Evolutionary conservation across 1,284 basidiomycete genomes (phyloP).

Genomic region (Fomitopsis betulina): DNA sequence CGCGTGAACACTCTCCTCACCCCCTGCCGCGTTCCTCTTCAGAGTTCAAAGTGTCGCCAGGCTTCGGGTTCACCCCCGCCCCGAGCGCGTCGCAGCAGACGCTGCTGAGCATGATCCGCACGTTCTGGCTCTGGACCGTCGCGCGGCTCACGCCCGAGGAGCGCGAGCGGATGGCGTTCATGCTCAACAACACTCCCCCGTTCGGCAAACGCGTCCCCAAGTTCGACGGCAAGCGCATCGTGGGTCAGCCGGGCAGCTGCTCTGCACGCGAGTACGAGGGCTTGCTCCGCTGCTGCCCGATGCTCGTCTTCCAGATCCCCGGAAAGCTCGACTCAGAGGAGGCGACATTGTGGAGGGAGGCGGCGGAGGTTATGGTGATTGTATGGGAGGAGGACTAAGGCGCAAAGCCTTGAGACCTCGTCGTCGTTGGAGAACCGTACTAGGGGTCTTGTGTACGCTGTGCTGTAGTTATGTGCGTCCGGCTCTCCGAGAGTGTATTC

Average conservation of each 20-base stretch:
- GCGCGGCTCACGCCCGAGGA: not conserved
- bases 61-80: not conserved
- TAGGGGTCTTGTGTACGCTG: not conserved
- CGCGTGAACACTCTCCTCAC: not conserved
- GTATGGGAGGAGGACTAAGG: not conserved
- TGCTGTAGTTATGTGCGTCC: not conserved
- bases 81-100: not conserved
- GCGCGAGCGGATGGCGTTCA: not conserved
- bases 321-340: not conserved
- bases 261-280: not conserved
- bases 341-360: not conserved
- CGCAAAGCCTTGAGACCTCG: not conserved
- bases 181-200: not conserved
- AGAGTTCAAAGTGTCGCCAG: not conserved
- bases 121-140: constrained; percentile 1
- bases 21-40: not conserved
- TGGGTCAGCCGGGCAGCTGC: not conserved
- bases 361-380: not conserved
- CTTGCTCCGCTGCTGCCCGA: not conserved
- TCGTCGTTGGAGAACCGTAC: not conserved
- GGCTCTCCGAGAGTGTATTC: not conserved
- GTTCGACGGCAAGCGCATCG: not conserved
- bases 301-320: not conserved
- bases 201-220: not conserved
- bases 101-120: constrained; percentile 1